Base-by-base conservation (phyloP, 1,284 basidiomycete genomes). In the Flammula alnicola region DNA sequence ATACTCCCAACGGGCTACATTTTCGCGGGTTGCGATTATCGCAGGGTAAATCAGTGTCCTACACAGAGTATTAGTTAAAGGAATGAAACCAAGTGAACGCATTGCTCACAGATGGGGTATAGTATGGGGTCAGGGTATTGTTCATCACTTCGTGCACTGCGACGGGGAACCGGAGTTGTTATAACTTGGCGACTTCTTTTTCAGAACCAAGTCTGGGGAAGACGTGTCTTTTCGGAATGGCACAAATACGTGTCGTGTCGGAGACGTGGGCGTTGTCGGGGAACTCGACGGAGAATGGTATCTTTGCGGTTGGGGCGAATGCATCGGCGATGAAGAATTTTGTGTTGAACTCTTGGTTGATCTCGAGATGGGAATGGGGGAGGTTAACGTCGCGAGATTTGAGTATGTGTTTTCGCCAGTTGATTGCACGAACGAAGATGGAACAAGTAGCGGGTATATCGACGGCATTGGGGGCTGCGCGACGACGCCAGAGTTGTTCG, bases 191-290 rank as follows among this genome's bases (percentile, higher is more conserved):
- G 44, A 39, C 49, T 78, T 81, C 69, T 78, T 81, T 65, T 74
- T 72, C 51, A 83, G 66, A 46, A 83, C 74, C 44, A 84, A 70
- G 55, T 84, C 81, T 42, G 83, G 82, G 19, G 80, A 79, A 19
- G 77, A 73, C 14, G 75, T 73, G 45, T 81, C 79, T 52, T 75
- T 75, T 51, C 76, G 73, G 68, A 80, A 83, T 5, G 78, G 75
- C 42, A 77, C 76, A 63, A 81, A 83, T 53, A 82, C 72, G 27
- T 76, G n/a, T n/a, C n/a, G 77, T 54, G 54, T 48, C 49, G 58
- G 33, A 32, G 63, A 45, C 1, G 57, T 23, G 4, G 52, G 47
- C 22, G 55, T 27, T 26, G 23, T 42, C 36, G 52, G 49, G 26
- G 59, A 58, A 8, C 42, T 40, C 17, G 56, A 48, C 20, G 48